Percentiles rank a stretch among this genome's conserved stretches.
phyloP scores from a whole-genome alignment of 345 rosid species.

The Arabis alpina region DNA sequence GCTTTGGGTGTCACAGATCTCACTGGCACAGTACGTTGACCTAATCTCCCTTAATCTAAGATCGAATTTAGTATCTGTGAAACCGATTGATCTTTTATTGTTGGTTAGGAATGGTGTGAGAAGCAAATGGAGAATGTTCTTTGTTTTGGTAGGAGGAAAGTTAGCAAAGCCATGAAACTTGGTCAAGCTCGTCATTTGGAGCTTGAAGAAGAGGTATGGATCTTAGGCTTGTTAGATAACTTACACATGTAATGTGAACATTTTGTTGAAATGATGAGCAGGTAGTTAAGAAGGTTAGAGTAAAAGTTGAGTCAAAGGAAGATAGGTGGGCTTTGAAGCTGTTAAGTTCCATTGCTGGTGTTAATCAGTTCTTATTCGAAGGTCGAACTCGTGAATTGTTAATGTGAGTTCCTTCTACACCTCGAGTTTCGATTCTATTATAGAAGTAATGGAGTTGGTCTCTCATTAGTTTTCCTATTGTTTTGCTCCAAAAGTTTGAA shows the following conservation, averaged over 20 bases:
- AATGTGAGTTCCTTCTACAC: conserved; percentile 57
- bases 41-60: background rate
- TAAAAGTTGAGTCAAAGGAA: conserved; percentile 57
- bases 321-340: conserved; percentile 78
- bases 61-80: background rate
- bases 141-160: conserved; percentile 46
- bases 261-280: conserved; percentile 29
- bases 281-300: conserved; percentile 59
- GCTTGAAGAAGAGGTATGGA: conserved; percentile 73
- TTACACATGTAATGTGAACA: background rate
- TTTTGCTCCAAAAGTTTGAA: conserved; percentile 9
- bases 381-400: conserved; percentile 84
- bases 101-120: conserved; percentile 88
- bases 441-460: too few species aligned
- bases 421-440: background rate
- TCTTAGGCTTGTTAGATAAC: background rate
- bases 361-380: conserved; percentile 66
- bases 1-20: conserved; percentile 74
- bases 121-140: conserved; percentile 74
- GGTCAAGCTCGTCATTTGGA: conserved; percentile 73
- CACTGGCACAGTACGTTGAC: conserved; percentile 56
- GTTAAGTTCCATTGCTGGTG: conserved; percentile 62
- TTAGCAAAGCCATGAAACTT: conserved; percentile 68
- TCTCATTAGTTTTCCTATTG: too few species aligned
- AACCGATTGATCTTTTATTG: conserved; percentile 16